Conservation (phyloP, 106 monocot genomes). For the Phalaenopsis aphrodite region DNA sequence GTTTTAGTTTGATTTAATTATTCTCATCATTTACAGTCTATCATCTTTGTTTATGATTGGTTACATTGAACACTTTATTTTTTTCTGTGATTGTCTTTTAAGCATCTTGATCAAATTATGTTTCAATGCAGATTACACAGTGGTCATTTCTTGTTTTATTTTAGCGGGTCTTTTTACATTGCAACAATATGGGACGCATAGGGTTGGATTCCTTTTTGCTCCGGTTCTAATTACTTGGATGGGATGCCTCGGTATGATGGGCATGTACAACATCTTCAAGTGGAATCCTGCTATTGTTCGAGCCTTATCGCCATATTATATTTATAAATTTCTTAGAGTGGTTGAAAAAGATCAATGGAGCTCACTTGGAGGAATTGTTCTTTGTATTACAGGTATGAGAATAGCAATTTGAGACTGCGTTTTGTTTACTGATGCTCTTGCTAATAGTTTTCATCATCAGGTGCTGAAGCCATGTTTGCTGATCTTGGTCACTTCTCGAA, state of each 20-base stretch:
- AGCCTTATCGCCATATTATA: conserved; percentile 65
- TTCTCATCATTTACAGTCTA: not conserved
- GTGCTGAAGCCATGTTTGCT: conserved; percentile 91
- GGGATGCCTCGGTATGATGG: conserved; percentile 43
- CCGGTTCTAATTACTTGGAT: conserved; percentile 70
- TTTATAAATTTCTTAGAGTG: conserved; percentile 54
- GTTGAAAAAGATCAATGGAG: conserved; percentile 64
- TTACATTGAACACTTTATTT: not conserved
- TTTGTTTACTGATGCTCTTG: not conserved
- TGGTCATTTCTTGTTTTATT: conserved; percentile 45
- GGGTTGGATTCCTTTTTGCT: conserved; percentile 70
- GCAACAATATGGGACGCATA: conserved; percentile 71
- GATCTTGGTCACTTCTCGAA: conserved; percentile 89
- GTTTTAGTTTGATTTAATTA: not conserved
- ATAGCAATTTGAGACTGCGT: not conserved
- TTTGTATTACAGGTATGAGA: conserved; percentile 70
- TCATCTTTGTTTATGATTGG: not conserved
- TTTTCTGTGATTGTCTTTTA: not conserved
- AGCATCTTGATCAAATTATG: not conserved
- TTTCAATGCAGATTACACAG: conserved; percentile 41
- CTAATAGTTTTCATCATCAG: conserved; percentile 22
- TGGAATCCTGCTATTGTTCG: conserved; percentile 60
- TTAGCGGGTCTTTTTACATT: conserved; percentile 58
- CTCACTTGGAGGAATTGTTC: conserved; percentile 73
- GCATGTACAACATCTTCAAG: conserved; percentile 59